A percentile compares a stretch with the other conserved stretches of the same genome.
These are phyloP conservation scores for Rhytidhysteron rufulum DNA, from an alignment of 2,329 filamentous ascomycete species.

Conservation along the genomic window DNA sequence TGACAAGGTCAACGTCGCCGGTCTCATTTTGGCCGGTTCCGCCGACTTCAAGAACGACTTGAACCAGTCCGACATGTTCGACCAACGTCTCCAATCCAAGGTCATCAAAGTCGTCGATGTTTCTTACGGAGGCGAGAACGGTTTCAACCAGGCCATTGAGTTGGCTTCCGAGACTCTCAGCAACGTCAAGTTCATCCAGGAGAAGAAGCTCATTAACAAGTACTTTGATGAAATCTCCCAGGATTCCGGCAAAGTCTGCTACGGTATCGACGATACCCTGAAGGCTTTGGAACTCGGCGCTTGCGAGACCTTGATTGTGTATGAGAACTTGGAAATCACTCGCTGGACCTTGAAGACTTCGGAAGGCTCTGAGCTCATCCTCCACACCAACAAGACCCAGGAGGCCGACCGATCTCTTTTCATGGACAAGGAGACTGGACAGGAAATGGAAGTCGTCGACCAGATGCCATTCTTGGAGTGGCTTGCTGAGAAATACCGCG, in stretches of 20 bases:
- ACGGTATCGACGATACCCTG: constrained; percentile 95
- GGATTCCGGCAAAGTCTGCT: constrained; percentile 95
- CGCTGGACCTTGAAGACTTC: constrained; percentile 86
- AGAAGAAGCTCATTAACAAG: constrained; percentile 98
- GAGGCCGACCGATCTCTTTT: constrained; percentile 79
- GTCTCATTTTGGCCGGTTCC: constrained; percentile 90
- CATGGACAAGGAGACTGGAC: constrained; percentile 90
- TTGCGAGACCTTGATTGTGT: constrained; percentile 91
- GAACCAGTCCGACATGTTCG: constrained; percentile 96
- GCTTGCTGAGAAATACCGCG: constrained; percentile 97
- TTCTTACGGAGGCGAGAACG: constrained; percentile 97
- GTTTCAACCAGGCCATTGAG: constrained; percentile 99
- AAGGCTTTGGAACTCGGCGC: constrained; percentile 96
- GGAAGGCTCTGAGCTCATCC: constrained; percentile 64
- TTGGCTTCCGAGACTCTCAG: constrained; percentile 89
- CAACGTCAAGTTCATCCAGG: constrained; percentile 99
- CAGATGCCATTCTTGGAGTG: constrained; percentile 96
- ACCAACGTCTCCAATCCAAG: constrained; percentile 83
- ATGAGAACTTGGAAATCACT: constrained; percentile 93
- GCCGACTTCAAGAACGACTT: constrained; percentile 99
- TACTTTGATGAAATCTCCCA: constrained; percentile 99
- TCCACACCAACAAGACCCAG: constrained; percentile 86
- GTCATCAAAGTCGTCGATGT: constrained; percentile 99
- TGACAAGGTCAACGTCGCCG: constrained; percentile 97
- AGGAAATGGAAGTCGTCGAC: constrained; percentile 92